Conservation (phyloP, 1,139 yeast species). For the Debaryomyces udenii region DNA sequence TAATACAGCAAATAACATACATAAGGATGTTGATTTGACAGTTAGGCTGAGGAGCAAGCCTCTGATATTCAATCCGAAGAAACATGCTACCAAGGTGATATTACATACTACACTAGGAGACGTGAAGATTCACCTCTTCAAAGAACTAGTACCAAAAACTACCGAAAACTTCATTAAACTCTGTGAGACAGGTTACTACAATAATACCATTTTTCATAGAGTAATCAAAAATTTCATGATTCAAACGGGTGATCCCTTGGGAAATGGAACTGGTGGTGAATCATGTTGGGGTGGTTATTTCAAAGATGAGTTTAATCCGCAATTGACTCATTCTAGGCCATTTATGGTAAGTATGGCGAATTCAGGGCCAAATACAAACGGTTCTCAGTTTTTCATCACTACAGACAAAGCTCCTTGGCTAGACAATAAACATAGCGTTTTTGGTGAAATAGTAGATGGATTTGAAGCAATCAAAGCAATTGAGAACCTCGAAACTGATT, state of each 20-base stretch:
- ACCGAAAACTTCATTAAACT: slow-evolving; percentile 46
- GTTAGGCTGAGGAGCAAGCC: slow-evolving; percentile 12
- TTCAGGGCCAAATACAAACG: slow-evolving; percentile 33
- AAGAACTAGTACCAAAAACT: slow-evolving; percentile 10
- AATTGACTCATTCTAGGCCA: slow-evolving; percentile 41
- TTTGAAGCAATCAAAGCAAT: slow-evolving; percentile 30
- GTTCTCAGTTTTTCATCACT: slow-evolving; percentile 38
- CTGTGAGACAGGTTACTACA: slow-evolving; percentile 42
- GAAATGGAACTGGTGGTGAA: slow-evolving; percentile 55
- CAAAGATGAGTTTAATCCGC: slow-evolving; percentile 45
- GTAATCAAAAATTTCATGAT: slow-evolving; percentile 53
- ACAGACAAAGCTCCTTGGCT: slow-evolving; percentile 30
- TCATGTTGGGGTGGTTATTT: slow-evolving; percentile 48
- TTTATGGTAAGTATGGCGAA: slow-evolving; percentile 52
- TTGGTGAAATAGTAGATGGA: slow-evolving; percentile 34
- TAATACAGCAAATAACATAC: slow-evolving; percentile 21
- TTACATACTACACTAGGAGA: slow-evolving; percentile 53
- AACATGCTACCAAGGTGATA: slow-evolving; percentile 19
- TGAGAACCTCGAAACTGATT: slow-evolving; percentile 27
- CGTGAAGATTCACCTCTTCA: slow-evolving; percentile 29
- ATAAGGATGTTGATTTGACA: slow-evolving; percentile 18
- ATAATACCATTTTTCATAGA: slow-evolving; percentile 47
- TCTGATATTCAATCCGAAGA: neutral
- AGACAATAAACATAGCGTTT: slow-evolving; percentile 33
- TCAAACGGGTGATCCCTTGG: slow-evolving; percentile 56